Conservation (phyloP, 768 basidiomycete genomes). For the Lactarius trivialis region DNA sequence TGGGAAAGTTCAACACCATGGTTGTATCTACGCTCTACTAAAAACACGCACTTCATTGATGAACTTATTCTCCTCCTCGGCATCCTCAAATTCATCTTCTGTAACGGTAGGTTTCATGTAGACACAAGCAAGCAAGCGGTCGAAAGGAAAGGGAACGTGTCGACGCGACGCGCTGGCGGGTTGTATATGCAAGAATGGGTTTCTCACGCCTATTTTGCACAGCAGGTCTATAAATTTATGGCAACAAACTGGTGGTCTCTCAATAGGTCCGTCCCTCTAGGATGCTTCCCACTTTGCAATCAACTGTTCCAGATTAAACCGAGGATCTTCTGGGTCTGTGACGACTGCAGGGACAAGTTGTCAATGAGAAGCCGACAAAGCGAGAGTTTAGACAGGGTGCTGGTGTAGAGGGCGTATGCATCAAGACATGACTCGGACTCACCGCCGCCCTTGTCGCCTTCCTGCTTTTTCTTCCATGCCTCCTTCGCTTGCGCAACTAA, state of each 20-base stretch:
- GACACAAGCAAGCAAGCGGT: not conserved
- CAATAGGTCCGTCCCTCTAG: slow-evolving; percentile 27
- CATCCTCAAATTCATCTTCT: slow-evolving; percentile 76
- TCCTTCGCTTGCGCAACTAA: slow-evolving; percentile 83
- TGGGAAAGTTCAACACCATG: slow-evolving; percentile 4
- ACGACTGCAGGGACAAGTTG: slow-evolving; percentile 49
- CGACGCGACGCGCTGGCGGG: slow-evolving; percentile 15
- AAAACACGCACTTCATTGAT: slow-evolving; percentile 66
- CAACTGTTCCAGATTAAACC: slow-evolving; percentile 93
- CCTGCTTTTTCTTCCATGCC: slow-evolving; percentile 80
- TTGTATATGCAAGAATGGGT: not conserved
- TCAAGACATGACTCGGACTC: slow-evolving; percentile 42
- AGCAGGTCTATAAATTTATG: slow-evolving; percentile 19
- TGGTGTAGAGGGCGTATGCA: not conserved
- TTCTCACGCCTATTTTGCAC: slow-evolving; percentile 16
- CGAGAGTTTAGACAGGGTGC: not conserved
- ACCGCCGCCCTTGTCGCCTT: slow-evolving; percentile 49
- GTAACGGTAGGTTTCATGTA: slow-evolving; percentile 43
- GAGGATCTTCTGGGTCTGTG: slow-evolving; percentile 90
- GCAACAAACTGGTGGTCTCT: slow-evolving; percentile 10
- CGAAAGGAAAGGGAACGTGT: not conserved
- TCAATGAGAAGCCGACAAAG: not conserved
- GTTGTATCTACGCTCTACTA: not conserved
- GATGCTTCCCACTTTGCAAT: slow-evolving; percentile 69
- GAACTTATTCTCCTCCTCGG: slow-evolving; percentile 82